These are phyloP conservation scores for Aspergillus steynii DNA, from an alignment of 495 filamentous ascomycete species.

Conservation along the genomic window DNA sequence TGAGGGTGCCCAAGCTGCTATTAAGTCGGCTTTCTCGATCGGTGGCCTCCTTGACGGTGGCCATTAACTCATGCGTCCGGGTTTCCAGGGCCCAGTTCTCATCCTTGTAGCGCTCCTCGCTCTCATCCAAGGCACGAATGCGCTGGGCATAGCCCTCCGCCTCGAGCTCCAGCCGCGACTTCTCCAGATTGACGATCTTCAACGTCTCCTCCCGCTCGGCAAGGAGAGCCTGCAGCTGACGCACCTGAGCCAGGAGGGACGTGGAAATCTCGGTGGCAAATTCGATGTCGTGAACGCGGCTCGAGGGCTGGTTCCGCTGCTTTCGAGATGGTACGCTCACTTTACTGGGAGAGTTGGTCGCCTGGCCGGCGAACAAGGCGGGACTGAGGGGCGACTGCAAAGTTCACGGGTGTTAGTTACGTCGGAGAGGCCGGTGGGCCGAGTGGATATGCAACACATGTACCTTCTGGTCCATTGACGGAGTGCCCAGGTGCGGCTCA, in stretches of 20 bases:
- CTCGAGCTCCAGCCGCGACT: slow-evolving; percentile 76
- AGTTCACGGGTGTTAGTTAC: slow-evolving; percentile 15
- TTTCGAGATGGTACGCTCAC: slow-evolving; percentile 80
- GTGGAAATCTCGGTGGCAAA: slow-evolving; percentile 95
- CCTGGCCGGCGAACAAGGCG: slow-evolving; percentile 79
- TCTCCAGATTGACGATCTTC: slow-evolving; percentile 70
- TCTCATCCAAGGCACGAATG: slow-evolving; percentile 81
- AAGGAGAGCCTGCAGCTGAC: slow-evolving; percentile 79
- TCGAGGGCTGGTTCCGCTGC: slow-evolving; percentile 85
- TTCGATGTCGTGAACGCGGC: slow-evolving; percentile 87
- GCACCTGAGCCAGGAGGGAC: slow-evolving; percentile 83
- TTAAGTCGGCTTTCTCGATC: slow-evolving; percentile 80
- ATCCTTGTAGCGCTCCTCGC: slow-evolving; percentile 92
- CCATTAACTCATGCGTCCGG: slow-evolving; percentile 76
- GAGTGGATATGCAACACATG: slow-evolving; percentile 9
- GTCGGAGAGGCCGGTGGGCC: not conserved
- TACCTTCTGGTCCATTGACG: slow-evolving; percentile 65
- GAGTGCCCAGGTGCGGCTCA: slow-evolving; percentile 53
- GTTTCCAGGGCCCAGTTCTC: slow-evolving; percentile 97
- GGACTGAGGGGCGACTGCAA: slow-evolving; percentile 67
- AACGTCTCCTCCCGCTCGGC: slow-evolving; percentile 84
- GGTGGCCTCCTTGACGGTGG: slow-evolving; percentile 65
- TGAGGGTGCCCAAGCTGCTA: slow-evolving; percentile 63
- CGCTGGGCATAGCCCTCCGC: slow-evolving; percentile 76
- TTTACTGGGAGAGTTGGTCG: slow-evolving; percentile 87